Evolutionary conservation across 1,284 basidiomycete genomes (phyloP).

Genomic region (Leccinum pallidistipes): DNA sequence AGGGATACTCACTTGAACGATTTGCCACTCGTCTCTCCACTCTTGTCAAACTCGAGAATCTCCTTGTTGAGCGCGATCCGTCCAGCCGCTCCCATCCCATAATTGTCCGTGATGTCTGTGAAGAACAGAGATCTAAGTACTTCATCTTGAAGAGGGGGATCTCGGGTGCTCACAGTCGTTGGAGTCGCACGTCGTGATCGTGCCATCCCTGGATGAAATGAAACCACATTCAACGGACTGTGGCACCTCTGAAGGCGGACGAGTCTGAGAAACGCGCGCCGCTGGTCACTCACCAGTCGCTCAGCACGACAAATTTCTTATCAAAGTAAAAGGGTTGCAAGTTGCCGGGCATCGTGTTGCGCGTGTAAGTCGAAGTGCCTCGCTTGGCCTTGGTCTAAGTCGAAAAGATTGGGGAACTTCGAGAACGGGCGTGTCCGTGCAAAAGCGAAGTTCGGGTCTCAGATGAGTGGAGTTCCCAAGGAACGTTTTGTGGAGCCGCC

Average conservation of each 20-base stretch:
- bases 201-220: constrained; percentile 71
- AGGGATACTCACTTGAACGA: constrained; percentile 18
- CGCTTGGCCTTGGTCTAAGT: not conserved
- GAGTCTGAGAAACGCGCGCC: not conserved
- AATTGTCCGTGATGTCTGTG: constrained; percentile 71
- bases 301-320: constrained; percentile 84
- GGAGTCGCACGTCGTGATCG: constrained; percentile 87
- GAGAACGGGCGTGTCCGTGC: not conserved
- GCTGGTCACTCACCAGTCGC: constrained; percentile 71
- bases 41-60: constrained; percentile 48
- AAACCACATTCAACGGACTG: not conserved
- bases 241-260: not conserved
- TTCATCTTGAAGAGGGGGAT: not conserved
- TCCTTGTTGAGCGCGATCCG: constrained; percentile 27
- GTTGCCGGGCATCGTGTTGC: constrained; percentile 13
- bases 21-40: constrained; percentile 34
- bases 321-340: constrained; percentile 43
- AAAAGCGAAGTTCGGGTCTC: not conserved
- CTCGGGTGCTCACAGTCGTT: constrained; percentile 74
- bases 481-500: constrained; percentile 19
- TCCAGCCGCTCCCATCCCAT: constrained; percentile 42
- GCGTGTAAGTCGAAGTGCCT: not conserved
- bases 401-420: not conserved
- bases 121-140: not conserved
- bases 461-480: not conserved